A percentile compares a stretch with the other conserved stretches of the same genome.
These are phyloP conservation scores for Puccinia coronata DNA, from an alignment of 1,284 basidiomycete genomes.

Conservation along the genomic window DNA sequence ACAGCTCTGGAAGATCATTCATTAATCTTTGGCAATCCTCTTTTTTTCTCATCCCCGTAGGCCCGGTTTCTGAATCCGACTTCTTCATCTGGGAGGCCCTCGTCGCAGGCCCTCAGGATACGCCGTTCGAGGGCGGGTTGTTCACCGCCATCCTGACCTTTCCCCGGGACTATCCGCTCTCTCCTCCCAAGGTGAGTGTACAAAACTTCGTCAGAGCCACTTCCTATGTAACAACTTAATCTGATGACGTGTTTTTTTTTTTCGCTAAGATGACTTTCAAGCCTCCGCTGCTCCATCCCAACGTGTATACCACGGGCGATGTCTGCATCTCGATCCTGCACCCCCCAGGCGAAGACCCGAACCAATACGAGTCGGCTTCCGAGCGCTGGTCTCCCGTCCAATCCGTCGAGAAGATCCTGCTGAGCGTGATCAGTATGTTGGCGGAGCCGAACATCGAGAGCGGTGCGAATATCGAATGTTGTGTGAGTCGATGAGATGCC, in stretches of 20 bases:
- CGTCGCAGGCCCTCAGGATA: conserved; percentile 93
- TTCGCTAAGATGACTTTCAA: conserved; percentile 51
- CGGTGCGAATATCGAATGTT: conserved; percentile 88
- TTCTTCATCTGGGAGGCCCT: conserved; percentile 98
- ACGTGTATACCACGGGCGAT: conserved; percentile 90
- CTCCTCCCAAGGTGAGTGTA: conserved; percentile 73
- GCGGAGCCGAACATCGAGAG: conserved; percentile 99
- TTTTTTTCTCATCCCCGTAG: conserved; percentile 59
- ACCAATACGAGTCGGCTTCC: conserved; percentile 77
- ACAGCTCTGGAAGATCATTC: neutral
- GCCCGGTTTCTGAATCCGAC: conserved; percentile 88
- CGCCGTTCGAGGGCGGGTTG: conserved; percentile 96
- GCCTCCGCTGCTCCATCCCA: conserved; percentile 74
- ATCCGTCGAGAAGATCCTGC: conserved; percentile 85
- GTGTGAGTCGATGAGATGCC: conserved; percentile 57
- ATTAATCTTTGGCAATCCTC: neutral
- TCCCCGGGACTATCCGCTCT: conserved; percentile 87
- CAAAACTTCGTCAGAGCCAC: neutral
- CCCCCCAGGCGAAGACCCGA: conserved; percentile 84
- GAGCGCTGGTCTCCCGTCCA: conserved; percentile 99
- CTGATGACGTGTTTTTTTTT: neutral
- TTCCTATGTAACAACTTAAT: neutral
- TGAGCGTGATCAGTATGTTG: conserved; percentile 98
- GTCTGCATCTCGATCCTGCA: conserved; percentile 99
- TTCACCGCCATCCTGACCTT: conserved; percentile 91